Base-by-base conservation (phyloP, 148 eudicot genomes). In the Amaranthus hypochondriacus region DNA sequence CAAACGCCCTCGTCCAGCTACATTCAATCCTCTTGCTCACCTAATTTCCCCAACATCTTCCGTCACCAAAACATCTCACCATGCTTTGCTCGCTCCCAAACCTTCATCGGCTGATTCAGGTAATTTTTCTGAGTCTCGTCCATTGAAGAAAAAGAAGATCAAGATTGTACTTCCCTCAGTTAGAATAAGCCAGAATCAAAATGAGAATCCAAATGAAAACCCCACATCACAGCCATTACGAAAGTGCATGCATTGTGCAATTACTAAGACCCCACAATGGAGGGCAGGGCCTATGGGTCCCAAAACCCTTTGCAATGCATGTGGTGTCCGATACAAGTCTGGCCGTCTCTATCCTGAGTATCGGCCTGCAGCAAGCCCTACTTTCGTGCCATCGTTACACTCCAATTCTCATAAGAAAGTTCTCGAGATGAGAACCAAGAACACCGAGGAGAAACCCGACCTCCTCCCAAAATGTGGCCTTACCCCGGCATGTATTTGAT, bases 181-280 rank as follows among this genome's bases (percentile, higher is more conserved):
- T 44, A 67, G 78, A 77, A 56, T 78, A 21, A 70, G 28, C 42
- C 60, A 73, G 48, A 64, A 66, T 39, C 77, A 71, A 46, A 78
- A 72, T 6, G 42, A 68, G 50, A 71, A 72, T 52, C 67, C 70
- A 0, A 73, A 59, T 44, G 77, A 68, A 6, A 64, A 69, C 62
- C 68, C 76, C 4, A 39, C 85, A 9, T 48, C 77, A 2, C 86
- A 83, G 64, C 78, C 82, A 6, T 88, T 89, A 46, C 83, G 97
- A 74, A 94, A 91, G 73, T 94, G 98, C 84, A 15, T 82, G 92
- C 98, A 94, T 72, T 94, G 98, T 18, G 96, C 86, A 88, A 87
- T 94, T 28, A 91, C 98, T 4, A 94, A 94, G 87, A 94, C 98
- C 0, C 98, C 98, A 0, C 98, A 94, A 56, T 94, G 98, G 98